Base-by-base conservation (phyloP, 2,329 filamentous ascomycete species). In the Trichophyton benhamiae region DNA sequence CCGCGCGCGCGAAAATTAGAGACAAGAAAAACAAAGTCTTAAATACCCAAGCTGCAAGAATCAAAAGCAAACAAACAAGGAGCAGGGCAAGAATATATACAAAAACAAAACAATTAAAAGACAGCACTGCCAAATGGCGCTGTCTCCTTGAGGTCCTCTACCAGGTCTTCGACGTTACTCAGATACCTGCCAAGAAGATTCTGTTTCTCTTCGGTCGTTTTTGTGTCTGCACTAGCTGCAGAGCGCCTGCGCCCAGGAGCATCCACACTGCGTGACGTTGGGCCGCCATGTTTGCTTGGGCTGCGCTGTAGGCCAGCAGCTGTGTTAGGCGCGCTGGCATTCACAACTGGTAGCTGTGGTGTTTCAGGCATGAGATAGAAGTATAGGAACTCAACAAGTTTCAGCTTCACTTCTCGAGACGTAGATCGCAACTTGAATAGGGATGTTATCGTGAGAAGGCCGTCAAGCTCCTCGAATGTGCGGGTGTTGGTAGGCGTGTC, bases 311-410 rank as follows among this genome's bases (percentile, higher is more conserved):
- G 74, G 69, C 85, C 78, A 8, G 70, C 65, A 3, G 73, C 75
- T 1, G 75, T 74, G 63, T 74, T 76, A 0, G 74, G 70, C 11
- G 57, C 27, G 36, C 53, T 59, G 25, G 52, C 41, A 63, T 67
- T 30, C 61, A 62, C 64, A 57, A 66, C 22, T 9, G 68, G 62
- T 46, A 68, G n/a, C 25, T 53, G 42, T 1, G 79, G 85, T 0
- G 83, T 84, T 76, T 99, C 94, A 58, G 92, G 91, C 87, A 97
- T 96, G 67, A 99, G 86, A 75, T 97, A 99, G 75, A 97, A 97
- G 79, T 97, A 97, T 59, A 99, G 78, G 72, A 97, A 97, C 74
- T 97, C 94, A 67, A 96, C 87, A n/a, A 95, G 84, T 74, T 95
- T 94, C 71, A 96, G 83, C 78, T 96, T 96, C 66, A 97, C 91